Percentiles rank a stretch among this genome's conserved stretches.
phyloP scores from a whole-genome alignment of 1,284 basidiomycete species.

The Ustilago tritici region DNA sequence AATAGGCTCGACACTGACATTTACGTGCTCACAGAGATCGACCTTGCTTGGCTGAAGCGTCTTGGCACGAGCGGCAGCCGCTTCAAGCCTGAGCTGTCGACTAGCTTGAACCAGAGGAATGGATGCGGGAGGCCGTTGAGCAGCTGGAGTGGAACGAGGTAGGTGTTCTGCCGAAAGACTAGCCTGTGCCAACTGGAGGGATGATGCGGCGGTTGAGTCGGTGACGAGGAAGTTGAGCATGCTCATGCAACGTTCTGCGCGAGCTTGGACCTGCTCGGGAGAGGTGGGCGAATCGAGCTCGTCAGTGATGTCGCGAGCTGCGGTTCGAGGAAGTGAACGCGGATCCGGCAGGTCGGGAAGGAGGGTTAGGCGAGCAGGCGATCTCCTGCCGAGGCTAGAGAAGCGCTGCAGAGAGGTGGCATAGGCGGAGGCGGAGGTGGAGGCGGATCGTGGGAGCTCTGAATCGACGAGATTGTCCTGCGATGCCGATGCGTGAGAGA shows the following conservation, averaged over 20 bases:
- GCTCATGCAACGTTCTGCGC: conserved; percentile 40
- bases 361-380: conserved; percentile 10
- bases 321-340: conserved; percentile 3
- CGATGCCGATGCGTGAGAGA: not conserved
- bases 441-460: conserved; percentile 3
- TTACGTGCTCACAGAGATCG: conserved; percentile 28
- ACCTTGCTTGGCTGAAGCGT: conserved; percentile 17
- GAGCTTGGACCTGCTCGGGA: conserved; percentile 6
- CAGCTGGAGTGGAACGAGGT: conserved; percentile 8
- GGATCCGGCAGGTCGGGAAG: not conserved
- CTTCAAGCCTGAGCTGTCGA: conserved; percentile 22
- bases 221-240: conserved; percentile 50
- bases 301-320: conserved; percentile 31
- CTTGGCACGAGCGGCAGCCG: conserved; percentile 14
- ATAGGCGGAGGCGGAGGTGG: not conserved
- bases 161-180: conserved; percentile 38
- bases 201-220: conserved; percentile 1
- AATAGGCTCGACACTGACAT: conserved; percentile 51
- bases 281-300: conserved; percentile 28
- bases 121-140: conserved; percentile 20
- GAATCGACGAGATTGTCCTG: not conserved
- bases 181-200: conserved; percentile 13
- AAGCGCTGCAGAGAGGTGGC: conserved; percentile 35
- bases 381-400: conserved; percentile 30
- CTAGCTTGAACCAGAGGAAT: conserved; percentile 41